Evolutionary conservation across 139 green algal genomes (phyloP).

Genomic region (Volvox reticuliferus): DNA sequence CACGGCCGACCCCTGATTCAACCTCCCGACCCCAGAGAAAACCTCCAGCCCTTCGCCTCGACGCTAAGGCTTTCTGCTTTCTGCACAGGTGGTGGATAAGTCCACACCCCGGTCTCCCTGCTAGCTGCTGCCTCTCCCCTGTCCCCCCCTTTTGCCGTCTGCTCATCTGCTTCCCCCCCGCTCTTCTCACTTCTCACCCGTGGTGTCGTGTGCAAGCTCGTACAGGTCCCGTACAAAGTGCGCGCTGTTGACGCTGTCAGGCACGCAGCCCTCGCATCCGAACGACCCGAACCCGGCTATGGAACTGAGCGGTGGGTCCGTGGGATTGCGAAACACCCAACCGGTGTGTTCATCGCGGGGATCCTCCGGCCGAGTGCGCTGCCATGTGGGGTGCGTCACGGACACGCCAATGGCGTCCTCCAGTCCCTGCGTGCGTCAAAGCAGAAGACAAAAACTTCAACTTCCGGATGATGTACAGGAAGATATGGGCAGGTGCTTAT

Average conservation of each 20-base stretch:
- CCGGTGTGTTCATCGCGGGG: slow-evolving; percentile 89
- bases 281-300: slow-evolving; percentile 73
- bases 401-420: slow-evolving; percentile 86
- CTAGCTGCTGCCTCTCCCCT: too few species aligned
- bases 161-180: too few species aligned
- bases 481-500: too few species aligned
- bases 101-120: too few species aligned
- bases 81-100: too few species aligned
- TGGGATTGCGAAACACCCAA: slow-evolving; percentile 82
- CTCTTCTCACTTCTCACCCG: slow-evolving; percentile 56
- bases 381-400: slow-evolving; percentile 91
- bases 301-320: slow-evolving; percentile 69
- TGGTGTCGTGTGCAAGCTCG: slow-evolving; percentile 73
- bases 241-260: slow-evolving; percentile 80
- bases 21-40: too few species aligned
- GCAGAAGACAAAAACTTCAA: too few species aligned
- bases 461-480: too few species aligned
- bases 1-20: too few species aligned
- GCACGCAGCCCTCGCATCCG: slow-evolving; percentile 72
- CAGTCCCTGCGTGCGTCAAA: slow-evolving; percentile 69
- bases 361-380: slow-evolving; percentile 82
- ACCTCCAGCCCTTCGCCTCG: too few species aligned
- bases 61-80: too few species aligned
- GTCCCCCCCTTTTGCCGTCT: too few species aligned
- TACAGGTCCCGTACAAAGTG: slow-evolving; percentile 91